These are phyloP conservation scores for Cryphonectria naterciae DNA, from an alignment of 2,329 filamentous ascomycete genomes.

Conservation along the genomic window DNA sequence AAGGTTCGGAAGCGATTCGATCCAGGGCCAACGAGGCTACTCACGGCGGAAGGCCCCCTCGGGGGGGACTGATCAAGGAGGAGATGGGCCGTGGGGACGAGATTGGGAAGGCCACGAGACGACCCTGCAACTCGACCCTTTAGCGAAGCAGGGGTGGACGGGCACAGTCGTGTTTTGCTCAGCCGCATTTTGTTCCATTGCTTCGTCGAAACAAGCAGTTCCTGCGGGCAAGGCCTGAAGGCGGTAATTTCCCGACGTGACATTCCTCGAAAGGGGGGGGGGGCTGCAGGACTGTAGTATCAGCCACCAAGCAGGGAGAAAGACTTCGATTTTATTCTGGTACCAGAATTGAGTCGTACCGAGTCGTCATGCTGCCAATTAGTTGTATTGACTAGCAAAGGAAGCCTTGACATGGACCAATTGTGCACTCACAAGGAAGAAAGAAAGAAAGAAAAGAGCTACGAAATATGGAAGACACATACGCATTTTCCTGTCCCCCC, in stretches of 20 bases:
- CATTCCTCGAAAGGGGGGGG: neutral
- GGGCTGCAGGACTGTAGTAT: slow-evolving; percentile 2
- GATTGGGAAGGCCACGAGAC: slow-evolving; percentile 21
- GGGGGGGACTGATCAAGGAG: neutral
- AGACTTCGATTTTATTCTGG: neutral
- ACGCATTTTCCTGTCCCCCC: neutral
- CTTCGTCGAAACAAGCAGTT: neutral
- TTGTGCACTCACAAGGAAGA: neutral
- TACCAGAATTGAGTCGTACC: neutral
- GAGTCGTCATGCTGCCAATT: slow-evolving; percentile 4
- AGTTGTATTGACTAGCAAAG: neutral
- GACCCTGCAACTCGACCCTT: slow-evolving; percentile 9
- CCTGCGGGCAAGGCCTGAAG: neutral
- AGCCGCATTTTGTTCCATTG: neutral
- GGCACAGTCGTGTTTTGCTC: neutral
- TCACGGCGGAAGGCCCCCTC: no score
- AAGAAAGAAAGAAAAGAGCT: neutral
- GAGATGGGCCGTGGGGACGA: neutral
- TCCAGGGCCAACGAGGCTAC: neutral
- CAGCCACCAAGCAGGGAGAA: neutral
- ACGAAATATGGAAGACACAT: neutral
- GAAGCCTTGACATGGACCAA: neutral
- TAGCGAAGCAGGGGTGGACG: neutral
- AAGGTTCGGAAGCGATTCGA: slow-evolving; percentile 11
- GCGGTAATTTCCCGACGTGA: neutral